These are phyloP conservation scores for Globisporangium parvum DNA, from an alignment of 352 stramenopile species.

Conservation along the genomic window DNA sequence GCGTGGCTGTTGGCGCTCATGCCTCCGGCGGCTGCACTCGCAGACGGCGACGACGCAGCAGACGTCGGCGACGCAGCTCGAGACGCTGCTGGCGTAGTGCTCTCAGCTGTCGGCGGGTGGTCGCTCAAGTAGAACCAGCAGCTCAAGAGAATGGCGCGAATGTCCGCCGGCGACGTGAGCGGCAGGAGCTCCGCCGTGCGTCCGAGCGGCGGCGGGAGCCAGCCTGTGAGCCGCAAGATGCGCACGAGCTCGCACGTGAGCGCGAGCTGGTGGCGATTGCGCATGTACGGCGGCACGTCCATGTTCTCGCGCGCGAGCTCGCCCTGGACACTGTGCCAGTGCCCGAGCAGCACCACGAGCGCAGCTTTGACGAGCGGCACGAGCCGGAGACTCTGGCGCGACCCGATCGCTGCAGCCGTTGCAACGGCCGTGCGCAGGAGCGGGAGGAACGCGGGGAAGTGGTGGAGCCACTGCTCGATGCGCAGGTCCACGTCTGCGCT, in stretches of 20 bases:
- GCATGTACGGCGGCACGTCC: slow-evolving; percentile 78
- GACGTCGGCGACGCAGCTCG: slow-evolving; percentile 40
- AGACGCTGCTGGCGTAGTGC: slow-evolving; percentile 32
- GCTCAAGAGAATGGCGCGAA: slow-evolving; percentile 73
- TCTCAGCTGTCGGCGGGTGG: slow-evolving; percentile 40
- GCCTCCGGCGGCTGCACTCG: slow-evolving; percentile 2
- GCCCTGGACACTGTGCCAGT: slow-evolving; percentile 84
- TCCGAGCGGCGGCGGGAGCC: slow-evolving; percentile 50
- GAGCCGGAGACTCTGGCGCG: slow-evolving; percentile 42
- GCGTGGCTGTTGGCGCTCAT: slow-evolving; percentile 12
- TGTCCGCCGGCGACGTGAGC: slow-evolving; percentile 57
- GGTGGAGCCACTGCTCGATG: slow-evolving; percentile 80
- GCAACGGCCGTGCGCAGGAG: slow-evolving; percentile 41
- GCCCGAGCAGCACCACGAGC: slow-evolving; percentile 63
- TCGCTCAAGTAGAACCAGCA: slow-evolving; percentile 83
- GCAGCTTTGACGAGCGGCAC: slow-evolving; percentile 73
- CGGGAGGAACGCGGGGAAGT: slow-evolving; percentile 69
- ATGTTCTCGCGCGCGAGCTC: slow-evolving; percentile 56
- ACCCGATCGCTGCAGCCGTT: slow-evolving; percentile 28
- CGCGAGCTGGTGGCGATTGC: slow-evolving; percentile 61
- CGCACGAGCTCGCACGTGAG: slow-evolving; percentile 61
- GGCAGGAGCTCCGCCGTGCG: slow-evolving; percentile 57
- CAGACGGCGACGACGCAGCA: slow-evolving; percentile 34
- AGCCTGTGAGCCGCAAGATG: slow-evolving; percentile 48
- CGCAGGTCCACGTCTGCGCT: slow-evolving; percentile 77